Percentiles rank a stretch among this genome's conserved stretches.
phyloP scores from a whole-genome alignment of 192 early-diverging fungal species.

The Backusella tarrabulga region DNA sequence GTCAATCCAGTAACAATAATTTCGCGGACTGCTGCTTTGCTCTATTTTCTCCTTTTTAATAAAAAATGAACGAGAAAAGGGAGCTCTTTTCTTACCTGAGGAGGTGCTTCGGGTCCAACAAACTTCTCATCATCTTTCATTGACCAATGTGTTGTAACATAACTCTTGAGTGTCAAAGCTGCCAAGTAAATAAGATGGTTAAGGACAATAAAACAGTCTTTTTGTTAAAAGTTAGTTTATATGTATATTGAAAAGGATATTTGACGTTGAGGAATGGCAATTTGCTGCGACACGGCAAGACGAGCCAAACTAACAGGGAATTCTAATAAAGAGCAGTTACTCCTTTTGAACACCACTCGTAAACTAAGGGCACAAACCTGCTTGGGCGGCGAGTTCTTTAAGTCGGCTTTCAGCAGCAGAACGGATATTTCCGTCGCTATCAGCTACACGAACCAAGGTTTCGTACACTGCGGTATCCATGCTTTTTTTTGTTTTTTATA shows the following conservation, averaged over 20 bases:
- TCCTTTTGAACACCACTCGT: neutral
- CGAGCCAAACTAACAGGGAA: slow-evolving; percentile 69
- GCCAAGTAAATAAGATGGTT: slow-evolving; percentile 45
- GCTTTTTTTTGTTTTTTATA: neutral
- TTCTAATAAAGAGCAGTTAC: slow-evolving; percentile 31
- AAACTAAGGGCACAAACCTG: slow-evolving; percentile 43
- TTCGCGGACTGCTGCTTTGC: slow-evolving; percentile 56
- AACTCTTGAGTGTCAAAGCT: slow-evolving; percentile 72
- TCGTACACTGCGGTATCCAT: slow-evolving; percentile 80
- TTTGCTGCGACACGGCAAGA: slow-evolving; percentile 62
- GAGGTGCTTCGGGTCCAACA: slow-evolving; percentile 57
- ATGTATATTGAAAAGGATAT: slow-evolving; percentile 45
- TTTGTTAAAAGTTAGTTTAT: neutral
- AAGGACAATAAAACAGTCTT: slow-evolving; percentile 13
- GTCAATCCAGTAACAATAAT: slow-evolving; percentile 57
- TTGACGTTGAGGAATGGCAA: slow-evolving; percentile 63
- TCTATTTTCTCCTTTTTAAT: slow-evolving; percentile 35
- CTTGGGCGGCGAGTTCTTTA: slow-evolving; percentile 61
- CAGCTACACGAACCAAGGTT: slow-evolving; percentile 66
- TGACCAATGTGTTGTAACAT: slow-evolving; percentile 77
- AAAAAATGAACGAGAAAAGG: neutral
- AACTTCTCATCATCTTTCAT: slow-evolving; percentile 49
- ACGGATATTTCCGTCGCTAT: slow-evolving; percentile 62
- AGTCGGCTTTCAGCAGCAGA: slow-evolving; percentile 65
- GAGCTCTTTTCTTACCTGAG: slow-evolving; percentile 39